Conservation (phyloP, 208 protist species). For the Wallacemonas sp. region DNA sequence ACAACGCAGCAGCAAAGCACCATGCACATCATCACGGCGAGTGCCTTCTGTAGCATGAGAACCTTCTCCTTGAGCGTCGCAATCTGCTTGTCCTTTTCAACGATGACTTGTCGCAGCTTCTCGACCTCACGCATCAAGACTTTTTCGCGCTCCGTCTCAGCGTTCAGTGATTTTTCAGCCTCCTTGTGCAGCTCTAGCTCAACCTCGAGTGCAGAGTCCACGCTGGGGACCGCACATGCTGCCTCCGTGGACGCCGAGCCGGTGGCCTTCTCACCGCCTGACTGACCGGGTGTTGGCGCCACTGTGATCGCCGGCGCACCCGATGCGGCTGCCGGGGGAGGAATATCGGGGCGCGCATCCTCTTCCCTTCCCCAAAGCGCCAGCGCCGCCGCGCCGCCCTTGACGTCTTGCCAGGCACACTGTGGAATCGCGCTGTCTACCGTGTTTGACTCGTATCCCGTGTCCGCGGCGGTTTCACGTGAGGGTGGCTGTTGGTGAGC, state of each 20-base stretch:
- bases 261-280: neutral
- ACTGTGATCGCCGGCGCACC: too few relatives aligned
- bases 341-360: too few relatives aligned
- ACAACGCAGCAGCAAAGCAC: constrained; percentile 41
- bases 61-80: constrained; percentile 62
- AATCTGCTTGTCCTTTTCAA: constrained; percentile 63
- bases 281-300: too few relatives aligned
- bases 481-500: too few relatives aligned
- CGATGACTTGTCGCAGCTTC: constrained; percentile 17
- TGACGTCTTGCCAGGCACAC: constrained; percentile 5
- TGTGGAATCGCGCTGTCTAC: too few relatives aligned
- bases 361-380: neutral
- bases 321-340: too few relatives aligned
- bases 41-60: constrained; percentile 49
- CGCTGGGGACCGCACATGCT: neutral
- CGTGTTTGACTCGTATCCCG: too few relatives aligned
- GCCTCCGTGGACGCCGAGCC: neutral
- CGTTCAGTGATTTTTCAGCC: constrained; percentile 6
- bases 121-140: constrained; percentile 28
- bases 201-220: constrained; percentile 18
- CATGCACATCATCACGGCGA: constrained; percentile 51
- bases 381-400: constrained; percentile 4
- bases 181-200: constrained; percentile 24
- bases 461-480: too few relatives aligned
- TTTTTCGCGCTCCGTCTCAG: constrained; percentile 9